Conservation (phyloP, 2,329 filamentous ascomycete genomes). For the Aureobasidium sp. region DNA sequence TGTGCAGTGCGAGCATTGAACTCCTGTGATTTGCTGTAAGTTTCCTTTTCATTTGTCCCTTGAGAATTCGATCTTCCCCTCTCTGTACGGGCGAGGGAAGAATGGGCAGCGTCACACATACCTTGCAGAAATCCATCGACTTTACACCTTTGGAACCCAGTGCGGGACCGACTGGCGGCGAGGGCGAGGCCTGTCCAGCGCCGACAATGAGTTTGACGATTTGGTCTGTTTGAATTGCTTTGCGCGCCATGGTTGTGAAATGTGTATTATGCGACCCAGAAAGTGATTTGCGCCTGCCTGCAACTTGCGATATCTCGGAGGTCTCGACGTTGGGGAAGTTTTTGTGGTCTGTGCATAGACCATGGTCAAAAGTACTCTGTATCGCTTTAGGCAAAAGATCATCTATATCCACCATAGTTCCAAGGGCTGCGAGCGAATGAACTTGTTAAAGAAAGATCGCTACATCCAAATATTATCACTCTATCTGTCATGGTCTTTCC, state of each 20-base stretch:
- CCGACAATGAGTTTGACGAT: slow-evolving; percentile 97
- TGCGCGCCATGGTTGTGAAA: slow-evolving; percentile 40
- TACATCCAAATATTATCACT: no score
- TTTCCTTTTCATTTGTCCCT: slow-evolving; percentile 38
- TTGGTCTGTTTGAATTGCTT: slow-evolving; percentile 51
- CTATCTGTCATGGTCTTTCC: no score
- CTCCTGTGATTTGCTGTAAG: slow-evolving; percentile 51
- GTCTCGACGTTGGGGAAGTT: background rate
- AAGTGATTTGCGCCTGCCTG: slow-evolving; percentile 4
- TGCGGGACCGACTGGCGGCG: slow-evolving; percentile 91
- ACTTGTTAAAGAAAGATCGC: no score
- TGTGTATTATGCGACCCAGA: background rate
- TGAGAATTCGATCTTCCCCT: background rate
- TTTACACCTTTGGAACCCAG: slow-evolving; percentile 97
- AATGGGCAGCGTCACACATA: slow-evolving; percentile 28
- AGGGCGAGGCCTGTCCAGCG: slow-evolving; percentile 88
- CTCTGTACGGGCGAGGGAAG: no score
- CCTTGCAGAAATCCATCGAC: slow-evolving; percentile 99
- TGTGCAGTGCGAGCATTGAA: slow-evolving; percentile 93
- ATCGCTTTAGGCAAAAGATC: background rate
- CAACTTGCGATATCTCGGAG: background rate
- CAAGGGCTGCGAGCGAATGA: no score
- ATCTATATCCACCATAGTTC: background rate
- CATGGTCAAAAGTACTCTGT: background rate
- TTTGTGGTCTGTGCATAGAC: background rate